Conservation (phyloP, 352 stramenopile species). For the Pythium myriotylum region DNA sequence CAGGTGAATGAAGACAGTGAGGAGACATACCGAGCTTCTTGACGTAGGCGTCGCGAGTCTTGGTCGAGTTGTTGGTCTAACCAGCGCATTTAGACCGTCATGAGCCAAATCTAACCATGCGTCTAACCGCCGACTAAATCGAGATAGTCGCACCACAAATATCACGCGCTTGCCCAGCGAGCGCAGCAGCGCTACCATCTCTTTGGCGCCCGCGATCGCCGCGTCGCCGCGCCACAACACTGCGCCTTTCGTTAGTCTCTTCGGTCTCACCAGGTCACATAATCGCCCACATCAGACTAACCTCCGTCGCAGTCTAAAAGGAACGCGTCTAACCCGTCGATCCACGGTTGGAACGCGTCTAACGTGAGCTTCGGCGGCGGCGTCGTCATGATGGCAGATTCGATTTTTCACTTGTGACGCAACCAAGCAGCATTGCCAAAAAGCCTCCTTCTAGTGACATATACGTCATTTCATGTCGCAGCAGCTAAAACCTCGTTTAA, state of each 20-base stretch:
- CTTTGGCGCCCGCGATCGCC: slow-evolving; percentile 63
- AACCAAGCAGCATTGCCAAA: too few relatives aligned
- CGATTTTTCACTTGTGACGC: too few relatives aligned
- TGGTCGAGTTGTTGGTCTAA: slow-evolving; percentile 89
- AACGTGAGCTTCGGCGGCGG: slow-evolving; percentile 3
- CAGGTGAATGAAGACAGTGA: too few relatives aligned
- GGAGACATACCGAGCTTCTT: slow-evolving; percentile 80
- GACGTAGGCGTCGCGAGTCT: slow-evolving; percentile 77
- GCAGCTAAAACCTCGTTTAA: too few relatives aligned
- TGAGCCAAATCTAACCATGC: not conserved
- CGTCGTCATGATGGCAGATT: too few relatives aligned
- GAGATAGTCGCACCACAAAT: slow-evolving; percentile 61
- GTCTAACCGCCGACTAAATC: not conserved
- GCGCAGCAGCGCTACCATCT: slow-evolving; percentile 64
- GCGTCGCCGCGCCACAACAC: slow-evolving; percentile 48
- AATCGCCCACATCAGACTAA: slow-evolving; percentile 17
- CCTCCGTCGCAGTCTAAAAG: slow-evolving; percentile 86
- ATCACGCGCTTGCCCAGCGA: slow-evolving; percentile 81
- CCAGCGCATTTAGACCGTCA: not conserved
- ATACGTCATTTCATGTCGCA: too few relatives aligned
- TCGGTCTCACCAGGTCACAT: not conserved
- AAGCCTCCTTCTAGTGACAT: too few relatives aligned
- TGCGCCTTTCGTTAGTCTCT: not conserved
- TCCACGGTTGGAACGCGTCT: slow-evolving; percentile 36
- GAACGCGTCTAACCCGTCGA: slow-evolving; percentile 67